These are phyloP conservation scores for Coemansia sp. DNA, from an alignment of 192 early-diverging fungal species.

Conservation along the genomic window DNA sequence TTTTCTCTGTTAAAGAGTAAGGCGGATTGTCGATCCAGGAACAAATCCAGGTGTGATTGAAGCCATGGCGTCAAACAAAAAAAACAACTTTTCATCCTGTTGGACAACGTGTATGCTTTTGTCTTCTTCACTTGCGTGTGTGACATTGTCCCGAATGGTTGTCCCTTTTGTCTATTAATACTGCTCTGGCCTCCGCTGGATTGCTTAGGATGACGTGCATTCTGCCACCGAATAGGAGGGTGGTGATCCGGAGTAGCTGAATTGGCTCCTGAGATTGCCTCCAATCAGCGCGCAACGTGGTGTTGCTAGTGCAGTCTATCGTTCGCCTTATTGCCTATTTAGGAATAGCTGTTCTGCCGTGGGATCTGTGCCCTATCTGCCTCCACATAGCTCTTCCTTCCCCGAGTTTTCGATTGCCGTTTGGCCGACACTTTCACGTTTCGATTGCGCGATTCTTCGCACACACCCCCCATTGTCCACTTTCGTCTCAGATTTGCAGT, in stretches of 20 bases:
- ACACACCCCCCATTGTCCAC: not conserved
- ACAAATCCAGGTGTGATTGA: not conserved
- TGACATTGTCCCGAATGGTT: not conserved
- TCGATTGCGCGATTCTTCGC: not conserved
- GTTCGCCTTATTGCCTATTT: not conserved
- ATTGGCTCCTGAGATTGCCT: not conserved
- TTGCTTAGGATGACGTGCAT: not conserved
- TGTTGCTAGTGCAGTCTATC: not conserved
- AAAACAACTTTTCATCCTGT: constrained; percentile 9
- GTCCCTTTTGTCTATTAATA: not conserved
- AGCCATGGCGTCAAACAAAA: not conserved
- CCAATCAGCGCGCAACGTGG: constrained; percentile 2
- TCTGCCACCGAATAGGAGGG: not conserved
- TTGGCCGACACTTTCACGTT: not conserved
- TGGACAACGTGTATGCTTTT: not conserved
- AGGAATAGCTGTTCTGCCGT: not conserved
- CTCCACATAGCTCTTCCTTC: not conserved
- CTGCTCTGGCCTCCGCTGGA: not conserved
- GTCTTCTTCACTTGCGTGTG: not conserved
- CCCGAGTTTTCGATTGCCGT: constrained; percentile 2
- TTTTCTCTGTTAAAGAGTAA: not conserved
- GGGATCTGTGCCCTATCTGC: not conserved
- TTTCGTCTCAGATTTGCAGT: not conserved
- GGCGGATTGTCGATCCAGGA: constrained; percentile 5
- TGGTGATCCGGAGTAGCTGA: not conserved